Conservation (phyloP, 306 rosid species). For the Malus fusca region DNA sequence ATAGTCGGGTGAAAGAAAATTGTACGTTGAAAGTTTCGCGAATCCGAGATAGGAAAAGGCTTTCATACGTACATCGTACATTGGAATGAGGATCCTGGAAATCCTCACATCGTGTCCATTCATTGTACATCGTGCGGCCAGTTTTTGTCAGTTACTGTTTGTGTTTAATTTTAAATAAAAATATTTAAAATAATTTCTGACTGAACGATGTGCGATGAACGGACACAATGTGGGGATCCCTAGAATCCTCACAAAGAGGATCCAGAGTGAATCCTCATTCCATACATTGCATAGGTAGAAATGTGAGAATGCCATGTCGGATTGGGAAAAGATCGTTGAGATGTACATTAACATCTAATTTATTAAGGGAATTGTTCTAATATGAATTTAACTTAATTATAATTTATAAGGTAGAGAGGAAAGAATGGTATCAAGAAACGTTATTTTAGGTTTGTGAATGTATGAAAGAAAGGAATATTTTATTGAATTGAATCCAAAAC, state of each 20-base stretch:
- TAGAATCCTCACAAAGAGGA: no score
- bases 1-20: not conserved
- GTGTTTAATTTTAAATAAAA: no score
- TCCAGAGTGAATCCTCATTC: no score
- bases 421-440: not conserved
- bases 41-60: not conserved
- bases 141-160: no score
- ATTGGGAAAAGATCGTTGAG: not conserved
- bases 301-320: not conserved
- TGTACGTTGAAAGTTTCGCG: no score
- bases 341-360: not conserved
- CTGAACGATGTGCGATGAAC: no score
- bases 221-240: no score
- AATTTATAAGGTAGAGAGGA: not conserved
- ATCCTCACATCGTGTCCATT: no score
- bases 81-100: not conserved
- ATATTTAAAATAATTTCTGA: no score
- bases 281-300: not conserved
- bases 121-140: no score
- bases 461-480: not conserved
- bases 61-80: not conserved
- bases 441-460: not conserved
- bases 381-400: not conserved
- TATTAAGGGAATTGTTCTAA: not conserved
- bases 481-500: not conserved